phyloP scores from a whole-genome alignment of 2,329 filamentous ascomycete species.

The Sporothrix curviconia region DNA sequence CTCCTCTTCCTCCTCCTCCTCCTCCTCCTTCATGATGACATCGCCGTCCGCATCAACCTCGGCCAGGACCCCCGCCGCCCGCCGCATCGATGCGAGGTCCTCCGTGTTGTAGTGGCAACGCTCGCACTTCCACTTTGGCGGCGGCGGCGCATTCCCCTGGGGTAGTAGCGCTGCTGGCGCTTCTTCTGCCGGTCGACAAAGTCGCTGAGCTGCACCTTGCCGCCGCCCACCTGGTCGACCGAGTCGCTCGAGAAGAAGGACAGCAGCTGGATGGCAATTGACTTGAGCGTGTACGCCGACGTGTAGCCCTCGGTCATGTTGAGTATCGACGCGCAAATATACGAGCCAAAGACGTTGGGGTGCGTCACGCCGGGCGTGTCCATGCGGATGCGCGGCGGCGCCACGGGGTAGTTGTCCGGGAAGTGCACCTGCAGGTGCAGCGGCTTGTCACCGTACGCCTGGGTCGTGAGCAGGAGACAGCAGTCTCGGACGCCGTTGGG shows the following conservation, averaged over 20 bases:
- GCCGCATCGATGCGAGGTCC: constrained; percentile 1
- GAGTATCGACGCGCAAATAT: constrained; percentile 43
- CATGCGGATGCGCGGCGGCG: constrained; percentile 34
- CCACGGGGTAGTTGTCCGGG: constrained; percentile 31
- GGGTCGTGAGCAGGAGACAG: constrained; percentile 39
- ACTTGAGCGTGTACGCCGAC: constrained; percentile 44
- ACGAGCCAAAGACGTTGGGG: constrained; percentile 32
- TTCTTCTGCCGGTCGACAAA: constrained; percentile 16
- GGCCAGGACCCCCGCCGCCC: background rate
- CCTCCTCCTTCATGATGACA: no score
- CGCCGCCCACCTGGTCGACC: constrained; percentile 34
- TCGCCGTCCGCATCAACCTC: background rate
- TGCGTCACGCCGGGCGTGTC: constrained; percentile 25
- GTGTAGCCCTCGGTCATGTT: constrained; percentile 38
- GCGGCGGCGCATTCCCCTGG: no score
- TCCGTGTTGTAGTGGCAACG: constrained; percentile 22
- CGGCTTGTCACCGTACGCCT: constrained; percentile 25
- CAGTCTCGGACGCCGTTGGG: constrained; percentile 24
- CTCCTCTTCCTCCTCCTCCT: no score
- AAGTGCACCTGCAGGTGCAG: constrained; percentile 40
- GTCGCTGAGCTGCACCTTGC: constrained; percentile 21
- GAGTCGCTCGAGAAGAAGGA: constrained; percentile 44
- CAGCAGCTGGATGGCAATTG: constrained; percentile 43
- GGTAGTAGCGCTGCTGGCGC: background rate
- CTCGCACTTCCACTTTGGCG: constrained; percentile 24